phyloP scores from a whole-genome alignment of 352 stramenopile genomes.

The Aphanomyces cochlioides region DNA sequence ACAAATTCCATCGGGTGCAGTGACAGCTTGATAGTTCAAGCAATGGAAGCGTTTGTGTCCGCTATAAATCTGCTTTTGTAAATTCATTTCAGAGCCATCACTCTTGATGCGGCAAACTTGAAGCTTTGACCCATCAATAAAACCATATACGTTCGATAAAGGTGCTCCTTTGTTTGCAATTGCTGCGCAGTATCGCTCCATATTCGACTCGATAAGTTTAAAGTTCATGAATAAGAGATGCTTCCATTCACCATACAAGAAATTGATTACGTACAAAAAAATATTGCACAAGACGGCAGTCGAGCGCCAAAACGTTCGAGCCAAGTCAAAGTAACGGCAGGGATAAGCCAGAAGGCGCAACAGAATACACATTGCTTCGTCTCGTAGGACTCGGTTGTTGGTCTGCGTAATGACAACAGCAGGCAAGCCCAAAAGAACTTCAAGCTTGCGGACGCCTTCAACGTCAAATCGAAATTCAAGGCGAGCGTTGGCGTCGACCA shows the following conservation, averaged over 20 bases:
- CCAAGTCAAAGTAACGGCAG: neutral
- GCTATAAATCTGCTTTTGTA: conserved; percentile 14
- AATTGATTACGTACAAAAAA: conserved; percentile 10
- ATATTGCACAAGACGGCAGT: neutral
- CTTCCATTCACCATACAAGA: conserved; percentile 3
- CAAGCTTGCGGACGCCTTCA: conserved; percentile 5
- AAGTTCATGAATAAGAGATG: neutral
- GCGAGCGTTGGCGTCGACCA: neutral
- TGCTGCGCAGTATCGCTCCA: conserved; percentile 3
- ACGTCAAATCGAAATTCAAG: conserved; percentile 19
- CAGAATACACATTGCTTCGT: no score
- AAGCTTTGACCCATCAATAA: conserved; percentile 20
- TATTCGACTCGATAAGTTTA: neutral
- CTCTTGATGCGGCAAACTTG: neutral
- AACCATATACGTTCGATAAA: conserved; percentile 16
- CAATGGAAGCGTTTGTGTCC: conserved; percentile 13
- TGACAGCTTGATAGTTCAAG: conserved; percentile 2
- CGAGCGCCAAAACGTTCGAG: neutral
- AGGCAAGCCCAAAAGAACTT: neutral
- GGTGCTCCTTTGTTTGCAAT: conserved; percentile 13
- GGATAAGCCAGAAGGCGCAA: neutral
- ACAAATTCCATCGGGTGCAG: conserved; percentile 16
- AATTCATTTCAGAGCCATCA: conserved; percentile 1
- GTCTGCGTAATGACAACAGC: no score
- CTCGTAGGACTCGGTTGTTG: no score